Conservation (phyloP, 352 stramenopile species). For the Pythium utonaiense region DNA sequence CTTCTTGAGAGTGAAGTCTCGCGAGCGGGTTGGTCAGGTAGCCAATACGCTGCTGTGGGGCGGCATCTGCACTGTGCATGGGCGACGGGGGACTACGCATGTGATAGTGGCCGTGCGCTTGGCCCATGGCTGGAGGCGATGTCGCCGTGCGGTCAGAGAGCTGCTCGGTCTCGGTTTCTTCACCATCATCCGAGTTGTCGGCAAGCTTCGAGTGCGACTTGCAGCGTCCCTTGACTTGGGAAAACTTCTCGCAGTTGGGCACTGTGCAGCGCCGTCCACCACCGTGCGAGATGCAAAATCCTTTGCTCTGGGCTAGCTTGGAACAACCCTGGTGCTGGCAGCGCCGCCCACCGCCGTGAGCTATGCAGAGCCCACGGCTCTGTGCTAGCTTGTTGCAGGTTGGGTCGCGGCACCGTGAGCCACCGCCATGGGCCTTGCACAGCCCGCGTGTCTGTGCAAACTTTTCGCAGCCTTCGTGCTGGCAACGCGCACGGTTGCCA, state of each 20-base stretch:
- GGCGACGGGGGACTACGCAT: slow-evolving; percentile 31
- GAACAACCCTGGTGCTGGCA: slow-evolving; percentile 70
- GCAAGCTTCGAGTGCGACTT: slow-evolving; percentile 83
- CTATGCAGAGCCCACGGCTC: slow-evolving; percentile 72
- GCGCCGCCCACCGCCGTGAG: slow-evolving; percentile 67
- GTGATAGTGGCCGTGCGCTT: slow-evolving; percentile 16
- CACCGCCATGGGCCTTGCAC: slow-evolving; percentile 83
- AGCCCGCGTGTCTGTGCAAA: slow-evolving; percentile 79
- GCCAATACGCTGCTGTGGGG: slow-evolving; percentile 51
- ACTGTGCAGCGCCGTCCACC: slow-evolving; percentile 71
- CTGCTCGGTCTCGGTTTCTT: slow-evolving; percentile 17
- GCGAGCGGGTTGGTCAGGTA: slow-evolving; percentile 46
- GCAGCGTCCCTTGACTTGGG: slow-evolving; percentile 83
- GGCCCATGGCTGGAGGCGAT: slow-evolving; percentile 19
- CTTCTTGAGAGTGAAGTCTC: slow-evolving; percentile 3
- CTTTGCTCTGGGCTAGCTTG: slow-evolving; percentile 77
- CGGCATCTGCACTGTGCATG: slow-evolving; percentile 22
- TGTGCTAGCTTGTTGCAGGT: slow-evolving; percentile 82
- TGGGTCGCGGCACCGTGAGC: slow-evolving; percentile 69
- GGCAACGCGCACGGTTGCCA: slow-evolving; percentile 70
- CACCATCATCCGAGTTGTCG: slow-evolving; percentile 22
- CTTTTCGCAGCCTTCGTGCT: slow-evolving; percentile 73
- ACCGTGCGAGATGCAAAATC: slow-evolving; percentile 81
- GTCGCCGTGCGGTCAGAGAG: slow-evolving; percentile 7
- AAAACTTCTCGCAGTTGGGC: slow-evolving; percentile 81